phyloP scores from a whole-genome alignment of 2,329 filamentous ascomycete genomes.

The Didymella pomorum region DNA sequence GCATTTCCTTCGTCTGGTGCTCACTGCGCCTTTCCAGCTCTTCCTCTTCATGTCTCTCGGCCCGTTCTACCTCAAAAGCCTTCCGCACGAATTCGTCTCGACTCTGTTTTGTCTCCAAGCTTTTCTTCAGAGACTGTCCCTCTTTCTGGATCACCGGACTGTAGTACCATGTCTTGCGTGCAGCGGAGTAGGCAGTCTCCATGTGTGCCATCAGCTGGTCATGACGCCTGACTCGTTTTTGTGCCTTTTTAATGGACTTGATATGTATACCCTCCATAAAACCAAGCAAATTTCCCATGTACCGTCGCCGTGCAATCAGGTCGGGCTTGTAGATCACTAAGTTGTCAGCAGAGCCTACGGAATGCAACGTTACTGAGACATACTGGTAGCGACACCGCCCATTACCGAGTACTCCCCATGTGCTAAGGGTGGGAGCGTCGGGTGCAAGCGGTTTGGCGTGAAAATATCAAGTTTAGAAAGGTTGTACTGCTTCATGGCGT shows the following conservation, averaged over 20 bases:
- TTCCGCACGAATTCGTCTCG: conserved; percentile 31
- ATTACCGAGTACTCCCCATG: conserved; percentile 30
- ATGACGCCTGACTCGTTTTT: conserved; percentile 28
- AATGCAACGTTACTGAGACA: background rate
- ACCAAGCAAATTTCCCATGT: conserved; percentile 29
- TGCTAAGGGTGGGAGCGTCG: conserved; percentile 32
- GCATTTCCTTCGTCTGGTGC: too few relatives aligned
- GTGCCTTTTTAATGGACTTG: conserved; percentile 16
- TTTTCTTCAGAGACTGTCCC: conserved; percentile 15
- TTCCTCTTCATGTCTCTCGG: conserved; percentile 9
- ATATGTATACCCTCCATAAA: background rate
- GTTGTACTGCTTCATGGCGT: conserved; percentile 27
- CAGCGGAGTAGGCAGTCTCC: conserved; percentile 10
- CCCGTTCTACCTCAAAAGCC: conserved; percentile 30
- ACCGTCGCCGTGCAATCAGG: conserved; percentile 30
- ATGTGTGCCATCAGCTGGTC: conserved; percentile 33
- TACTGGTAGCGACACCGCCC: conserved; percentile 30
- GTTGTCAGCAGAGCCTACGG: background rate
- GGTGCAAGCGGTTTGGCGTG: conserved; percentile 41
- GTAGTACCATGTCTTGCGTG: conserved; percentile 9
- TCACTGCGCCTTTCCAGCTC: too few relatives aligned
- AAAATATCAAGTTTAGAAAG: conserved; percentile 47
- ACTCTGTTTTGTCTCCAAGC: conserved; percentile 29
- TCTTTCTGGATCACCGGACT: conserved; percentile 1
- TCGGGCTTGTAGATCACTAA: conserved; percentile 35